Percentiles rank a stretch among this genome's conserved stretches.
Conservation (phyloP, 768 basidiomycete species). For the Tulasnella sp. region DNA sequence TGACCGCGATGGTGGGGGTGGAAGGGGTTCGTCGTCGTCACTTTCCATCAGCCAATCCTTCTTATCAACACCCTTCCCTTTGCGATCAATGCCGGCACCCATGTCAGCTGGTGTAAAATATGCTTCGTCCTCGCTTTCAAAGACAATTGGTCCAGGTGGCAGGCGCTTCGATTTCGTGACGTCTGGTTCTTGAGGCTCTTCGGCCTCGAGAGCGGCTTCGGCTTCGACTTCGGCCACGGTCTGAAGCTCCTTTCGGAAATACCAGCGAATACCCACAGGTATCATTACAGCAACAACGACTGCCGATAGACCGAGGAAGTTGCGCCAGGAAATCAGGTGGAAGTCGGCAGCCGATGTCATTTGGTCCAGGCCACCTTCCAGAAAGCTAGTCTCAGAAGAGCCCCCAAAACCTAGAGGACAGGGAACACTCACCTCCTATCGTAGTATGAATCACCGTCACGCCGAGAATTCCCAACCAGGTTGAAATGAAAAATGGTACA, state of each 20-base stretch:
- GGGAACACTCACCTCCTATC: conserved; percentile 58
- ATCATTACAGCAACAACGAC: conserved; percentile 90
- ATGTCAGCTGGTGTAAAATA: not conserved
- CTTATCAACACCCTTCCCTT: conserved; percentile 26
- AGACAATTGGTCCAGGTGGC: conserved; percentile 11
- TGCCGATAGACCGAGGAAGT: conserved; percentile 79
- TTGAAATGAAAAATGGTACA: conserved; percentile 83
- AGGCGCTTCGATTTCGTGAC: not conserved
- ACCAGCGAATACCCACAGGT: conserved; percentile 82
- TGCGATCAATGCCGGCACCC: conserved; percentile 1
- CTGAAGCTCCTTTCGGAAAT: conserved; percentile 64
- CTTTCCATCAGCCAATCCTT: conserved; percentile 6
- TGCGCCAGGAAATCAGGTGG: conserved; percentile 86
- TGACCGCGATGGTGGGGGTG: conserved; percentile 14
- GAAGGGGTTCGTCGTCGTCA: conserved; percentile 28
- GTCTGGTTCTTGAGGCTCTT: conserved; percentile 16
- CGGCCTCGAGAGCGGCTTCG: conserved; percentile 39
- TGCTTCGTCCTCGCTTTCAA: conserved; percentile 15
- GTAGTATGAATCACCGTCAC: conserved; percentile 92
- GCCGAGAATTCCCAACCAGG: conserved; percentile 86
- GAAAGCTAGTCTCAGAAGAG: not conserved
- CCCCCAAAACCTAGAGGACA: not conserved
- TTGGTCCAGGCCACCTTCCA: conserved; percentile 65
- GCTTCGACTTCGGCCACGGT: conserved; percentile 39
- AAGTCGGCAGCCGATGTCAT: conserved; percentile 96